Evolutionary conservation across 306 rosid species (phyloP), one percentile per base, ranked within the genome.

Genomic region (Cucurbita argyrosperma): DNA sequence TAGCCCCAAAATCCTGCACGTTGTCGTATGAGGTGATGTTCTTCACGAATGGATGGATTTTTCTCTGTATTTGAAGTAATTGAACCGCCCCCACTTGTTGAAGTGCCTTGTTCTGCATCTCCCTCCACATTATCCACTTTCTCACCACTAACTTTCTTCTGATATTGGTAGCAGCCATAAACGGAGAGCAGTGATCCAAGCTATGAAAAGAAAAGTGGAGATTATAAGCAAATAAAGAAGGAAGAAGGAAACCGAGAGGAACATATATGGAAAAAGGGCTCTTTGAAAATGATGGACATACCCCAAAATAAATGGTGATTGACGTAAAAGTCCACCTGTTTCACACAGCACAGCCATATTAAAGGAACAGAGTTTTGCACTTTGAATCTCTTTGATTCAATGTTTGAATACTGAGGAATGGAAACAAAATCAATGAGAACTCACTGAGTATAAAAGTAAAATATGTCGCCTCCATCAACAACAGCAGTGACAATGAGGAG

Each of bases 251-350:
- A 60, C 1, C 38, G 58, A 15, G 23, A 75, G 15, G 51, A 47
- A 16, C 51, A 15, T 11, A 53, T 21, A 59, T 9, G 38, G 39
- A 7, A 13, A 74, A 8, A 54, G 57, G n/a, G 79, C 23, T 55
- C 55, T 8, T 57, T 37, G 78, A 83, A 53, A 51, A 6, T 70
- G 79, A 66, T 43, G 40, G 60, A 81, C 90, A 83, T 83, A 95
- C 99, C 96, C 96, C 99, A 88, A 95, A 95, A 80, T 95, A 95
- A 49, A 91, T 76, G 55, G 97, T 95, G 71, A 89, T 75, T 65
- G 85, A 91, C 40, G 87, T 68, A 73, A 91, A 89, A 71, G 99
- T 95, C 99, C 97, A 91, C 85, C 99, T 95, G 92, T 75, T 79
- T 70, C 78, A 59, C 71, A 62, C 74, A 74, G 13, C 72, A 74